Evolutionary conservation across 2,329 filamentous ascomycete species (phyloP), one percentile per base, ranked within the genome.

Genomic region (Orbilia oligospora): DNA sequence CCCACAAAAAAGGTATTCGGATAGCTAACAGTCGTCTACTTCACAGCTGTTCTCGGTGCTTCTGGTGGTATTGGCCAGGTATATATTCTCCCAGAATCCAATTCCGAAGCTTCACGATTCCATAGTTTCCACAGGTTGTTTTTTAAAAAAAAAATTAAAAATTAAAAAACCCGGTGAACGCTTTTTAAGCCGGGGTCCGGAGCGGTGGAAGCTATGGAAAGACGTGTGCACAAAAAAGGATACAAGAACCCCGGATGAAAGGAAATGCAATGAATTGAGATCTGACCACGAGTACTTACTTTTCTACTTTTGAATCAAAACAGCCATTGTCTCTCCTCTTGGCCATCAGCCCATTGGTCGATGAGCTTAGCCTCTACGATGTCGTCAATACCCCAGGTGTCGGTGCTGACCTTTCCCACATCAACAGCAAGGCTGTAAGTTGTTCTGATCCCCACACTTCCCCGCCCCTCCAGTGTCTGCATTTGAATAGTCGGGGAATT

Each of bases 31-130:
- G 30, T 75, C 36, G 38, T 22, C 22, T 51, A 5, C 22, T 65
- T 41, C 30, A 68, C 82, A 89, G 88, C 88, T 84, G 95, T 99
- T 88, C 94, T 96, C 87, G 96, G 96, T 87, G 96, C 95, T 85
- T 91, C 95, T 86, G 96, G 96, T 87, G 96, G 96, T 88, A 99
- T 99, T 90, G 96, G 95, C 86, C 95, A 97, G 91, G 94, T 97
- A 85, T 83, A 87, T 84, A n/a, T 84, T 48, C 67, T 63, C 33
- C 65, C 41, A n/a, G 66, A 53, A 33, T 38, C 53, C 53, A 3
- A 3, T 46, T 71, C 64, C 63, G 16, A 55, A 66, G 66, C 44
- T 71, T 33, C n/a, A 61, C 30, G 16, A 41, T 41, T 9, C 38
- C 12, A 4, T n/a, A 14, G 12, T n/a, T 41, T 41, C 38, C 9